These are phyloP conservation scores for Fomitopsis pinicola DNA, from an alignment of 1,284 basidiomycete species.

Conservation along the genomic window DNA sequence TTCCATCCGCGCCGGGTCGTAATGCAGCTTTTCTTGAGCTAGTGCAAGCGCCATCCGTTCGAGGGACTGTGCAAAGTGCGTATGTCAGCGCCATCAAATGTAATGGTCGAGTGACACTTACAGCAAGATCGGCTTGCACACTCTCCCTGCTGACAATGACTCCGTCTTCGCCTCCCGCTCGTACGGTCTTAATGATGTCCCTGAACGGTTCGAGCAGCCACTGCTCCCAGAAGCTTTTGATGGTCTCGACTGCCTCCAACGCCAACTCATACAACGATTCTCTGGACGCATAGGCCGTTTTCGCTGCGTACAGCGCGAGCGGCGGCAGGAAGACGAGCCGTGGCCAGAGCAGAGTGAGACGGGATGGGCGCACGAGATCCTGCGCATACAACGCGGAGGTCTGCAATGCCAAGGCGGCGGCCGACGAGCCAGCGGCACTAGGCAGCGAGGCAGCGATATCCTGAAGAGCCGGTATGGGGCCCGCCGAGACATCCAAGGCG, in stretches of 20 bases:
- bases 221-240: conserved; percentile 72
- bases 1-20: conserved; percentile 58
- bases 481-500: conserved; percentile 1
- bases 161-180: conserved; percentile 68
- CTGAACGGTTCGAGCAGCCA: conserved; percentile 90
- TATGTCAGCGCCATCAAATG: not conserved
- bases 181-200: conserved; percentile 80
- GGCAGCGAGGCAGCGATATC: conserved; percentile 19
- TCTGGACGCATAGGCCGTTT: conserved; percentile 47
- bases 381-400: conserved; percentile 27
- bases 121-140: conserved; percentile 75
- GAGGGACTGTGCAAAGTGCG: conserved; percentile 55
- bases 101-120: conserved; percentile 30
- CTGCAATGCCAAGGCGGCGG: conserved; percentile 18
- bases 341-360: conserved; percentile 62
- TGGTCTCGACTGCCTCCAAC: conserved; percentile 65
- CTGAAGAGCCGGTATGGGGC: conserved; percentile 15
- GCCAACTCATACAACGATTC: conserved; percentile 49
- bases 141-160: conserved; percentile 76
- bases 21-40: conserved; percentile 75
- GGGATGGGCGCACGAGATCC: conserved; percentile 53
- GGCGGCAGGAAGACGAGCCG: conserved; percentile 63
- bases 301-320: conserved; percentile 44
- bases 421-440: conserved; percentile 24
- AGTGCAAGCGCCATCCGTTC: conserved; percentile 91